Evolutionary conservation across 495 filamentous ascomycete species (phyloP).

Genomic region (Neurospora sp.): DNA sequence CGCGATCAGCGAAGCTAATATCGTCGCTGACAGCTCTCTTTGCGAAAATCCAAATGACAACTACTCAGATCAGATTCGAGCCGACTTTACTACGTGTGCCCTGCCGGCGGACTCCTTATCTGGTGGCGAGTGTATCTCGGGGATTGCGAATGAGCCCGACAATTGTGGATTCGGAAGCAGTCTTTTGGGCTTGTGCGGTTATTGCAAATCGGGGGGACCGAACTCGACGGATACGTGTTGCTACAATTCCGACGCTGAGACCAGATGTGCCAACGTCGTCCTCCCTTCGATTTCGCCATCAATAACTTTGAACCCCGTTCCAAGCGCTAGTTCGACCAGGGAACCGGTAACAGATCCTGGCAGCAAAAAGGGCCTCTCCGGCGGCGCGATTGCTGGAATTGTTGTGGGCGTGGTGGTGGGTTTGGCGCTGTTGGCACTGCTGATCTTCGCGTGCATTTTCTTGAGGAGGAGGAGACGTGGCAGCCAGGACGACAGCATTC

Average conservation of each 20-base stretch:
- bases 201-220: conserved; percentile 69
- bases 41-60: conserved; percentile 55
- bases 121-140: conserved; percentile 62
- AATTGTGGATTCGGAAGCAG: conserved; percentile 85
- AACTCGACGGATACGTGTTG: conserved; percentile 97
- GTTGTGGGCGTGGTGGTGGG: conserved; percentile 73
- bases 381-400: conserved; percentile 81
- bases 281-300: conserved; percentile 66
- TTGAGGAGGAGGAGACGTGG: conserved; percentile 48
- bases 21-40: conserved; percentile 61
- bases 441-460: conserved; percentile 51
- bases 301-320: conserved; percentile 49
- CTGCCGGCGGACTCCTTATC: conserved; percentile 66
- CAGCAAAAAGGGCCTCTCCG: conserved; percentile 49
- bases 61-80: conserved; percentile 68
- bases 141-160: conserved; percentile 66
- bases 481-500: conserved; percentile 51
- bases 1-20: conserved; percentile 78
- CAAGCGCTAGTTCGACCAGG: conserved; percentile 33
- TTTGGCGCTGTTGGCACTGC: conserved; percentile 51
- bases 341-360: conserved; percentile 30
- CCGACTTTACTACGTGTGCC: conserved; percentile 87
- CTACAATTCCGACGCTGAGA: conserved; percentile 61
- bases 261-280: conserved; percentile 58
- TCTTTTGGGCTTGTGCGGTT: conserved; percentile 74